These are phyloP conservation scores for Cladorrhinum sp. DNA, from an alignment of 2,329 filamentous ascomycete species.

Conservation along the genomic window DNA sequence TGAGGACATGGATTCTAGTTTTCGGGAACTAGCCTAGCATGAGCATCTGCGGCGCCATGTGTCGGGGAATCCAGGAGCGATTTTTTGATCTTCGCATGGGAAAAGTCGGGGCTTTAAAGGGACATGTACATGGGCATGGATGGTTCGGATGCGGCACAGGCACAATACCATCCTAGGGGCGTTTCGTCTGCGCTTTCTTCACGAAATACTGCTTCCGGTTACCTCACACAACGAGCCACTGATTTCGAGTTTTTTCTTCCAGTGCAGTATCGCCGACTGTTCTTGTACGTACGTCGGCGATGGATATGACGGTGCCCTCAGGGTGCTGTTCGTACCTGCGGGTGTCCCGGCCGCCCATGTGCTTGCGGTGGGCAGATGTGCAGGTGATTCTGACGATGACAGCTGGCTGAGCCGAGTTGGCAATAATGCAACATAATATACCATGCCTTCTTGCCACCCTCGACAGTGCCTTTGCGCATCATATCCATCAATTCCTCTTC, in stretches of 20 bases:
- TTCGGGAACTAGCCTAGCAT: constrained; percentile 26
- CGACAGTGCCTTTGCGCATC: neutral
- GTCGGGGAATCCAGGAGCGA: constrained; percentile 23
- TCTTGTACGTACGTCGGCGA: neutral
- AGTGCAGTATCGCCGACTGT: constrained; percentile 8
- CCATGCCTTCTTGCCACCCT: neutral
- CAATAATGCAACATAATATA: neutral
- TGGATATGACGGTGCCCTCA: neutral
- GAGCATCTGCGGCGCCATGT: constrained; percentile 24
- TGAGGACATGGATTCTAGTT: constrained; percentile 25
- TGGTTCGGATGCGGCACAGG: constrained; percentile 29
- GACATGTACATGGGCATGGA: constrained; percentile 31
- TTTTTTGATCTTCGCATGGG: constrained; percentile 29
- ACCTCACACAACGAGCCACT: constrained; percentile 12
- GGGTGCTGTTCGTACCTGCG: neutral
- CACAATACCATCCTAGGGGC: constrained; percentile 32
- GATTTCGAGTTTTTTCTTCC: neutral
- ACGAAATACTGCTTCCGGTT: constrained; percentile 27
- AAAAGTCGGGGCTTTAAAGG: constrained; percentile 25
- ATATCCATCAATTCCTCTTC: neutral
- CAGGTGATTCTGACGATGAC: neutral
- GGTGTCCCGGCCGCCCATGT: neutral
- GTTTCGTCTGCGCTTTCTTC: constrained; percentile 30
- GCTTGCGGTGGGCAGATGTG: neutral
- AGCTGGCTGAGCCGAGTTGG: neutral